Evolutionary conservation across 2,329 filamentous ascomycete genomes (phyloP).

Genomic region (Neopestalotiopsis clavispora): DNA sequence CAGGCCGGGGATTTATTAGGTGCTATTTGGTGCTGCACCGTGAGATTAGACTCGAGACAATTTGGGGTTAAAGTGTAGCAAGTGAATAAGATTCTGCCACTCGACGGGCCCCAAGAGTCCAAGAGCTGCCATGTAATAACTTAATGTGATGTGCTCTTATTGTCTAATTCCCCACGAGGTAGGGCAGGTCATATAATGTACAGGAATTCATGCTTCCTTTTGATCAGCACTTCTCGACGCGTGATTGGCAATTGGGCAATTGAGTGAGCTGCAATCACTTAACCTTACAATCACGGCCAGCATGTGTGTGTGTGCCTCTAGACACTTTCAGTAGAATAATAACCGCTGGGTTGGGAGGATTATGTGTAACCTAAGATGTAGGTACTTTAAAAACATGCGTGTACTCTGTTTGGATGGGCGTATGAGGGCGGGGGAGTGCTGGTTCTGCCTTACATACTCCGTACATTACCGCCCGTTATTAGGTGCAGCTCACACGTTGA

Average conservation of each 20-base stretch:
- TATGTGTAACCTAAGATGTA: neutral
- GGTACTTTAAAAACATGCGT: neutral
- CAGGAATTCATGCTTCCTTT: neutral
- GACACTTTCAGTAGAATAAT: neutral
- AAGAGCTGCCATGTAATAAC: neutral
- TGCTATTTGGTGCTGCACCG: neutral
- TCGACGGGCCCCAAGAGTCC: neutral
- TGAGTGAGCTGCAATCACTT: conserved; percentile 1
- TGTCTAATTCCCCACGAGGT: neutral
- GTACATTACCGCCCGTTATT: neutral
- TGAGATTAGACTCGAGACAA: conserved; percentile 1
- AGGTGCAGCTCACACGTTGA: neutral
- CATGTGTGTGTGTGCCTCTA: neutral
- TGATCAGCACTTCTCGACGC: neutral
- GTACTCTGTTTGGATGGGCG: neutral
- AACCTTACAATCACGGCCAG: neutral
- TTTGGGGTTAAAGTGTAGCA: neutral
- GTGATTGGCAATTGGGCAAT: neutral
- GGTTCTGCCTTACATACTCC: neutral
- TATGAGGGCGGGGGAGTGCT: neutral
- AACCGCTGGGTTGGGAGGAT: neutral
- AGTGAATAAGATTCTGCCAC: neutral
- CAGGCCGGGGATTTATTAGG: conserved; percentile 1
- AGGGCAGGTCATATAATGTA: neutral
- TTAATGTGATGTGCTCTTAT: neutral